A percentile compares a stretch with the other conserved stretches of the same genome.
phyloP scores from a whole-genome alignment of 2,329 filamentous ascomycete species.

The Thielaviopsis punctulata region DNA sequence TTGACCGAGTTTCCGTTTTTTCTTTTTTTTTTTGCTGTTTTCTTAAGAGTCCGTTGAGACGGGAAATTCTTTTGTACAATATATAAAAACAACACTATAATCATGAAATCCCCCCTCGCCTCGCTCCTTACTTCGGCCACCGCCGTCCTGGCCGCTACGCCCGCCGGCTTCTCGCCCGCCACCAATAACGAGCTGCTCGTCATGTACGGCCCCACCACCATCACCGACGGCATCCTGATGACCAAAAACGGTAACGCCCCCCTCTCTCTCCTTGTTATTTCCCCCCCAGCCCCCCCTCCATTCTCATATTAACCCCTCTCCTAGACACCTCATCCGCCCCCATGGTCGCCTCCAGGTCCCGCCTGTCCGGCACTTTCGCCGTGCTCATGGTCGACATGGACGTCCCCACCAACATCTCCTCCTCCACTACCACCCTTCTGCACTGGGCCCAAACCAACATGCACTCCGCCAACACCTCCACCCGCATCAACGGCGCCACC shows the following conservation, averaged over 20 bases:
- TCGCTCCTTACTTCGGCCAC: constrained; percentile 19
- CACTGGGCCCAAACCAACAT: constrained; percentile 30
- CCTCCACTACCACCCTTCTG: constrained; percentile 27
- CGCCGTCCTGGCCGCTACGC: constrained; percentile 23
- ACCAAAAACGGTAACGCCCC: constrained; percentile 20
- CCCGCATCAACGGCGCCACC: constrained; percentile 16
- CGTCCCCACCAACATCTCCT: constrained; percentile 20
- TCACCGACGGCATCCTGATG: constrained; percentile 23
- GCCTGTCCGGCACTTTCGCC: constrained; percentile 25
- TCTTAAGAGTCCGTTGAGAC: no score
- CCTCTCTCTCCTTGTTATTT: background rate
- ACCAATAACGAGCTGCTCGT: constrained; percentile 24
- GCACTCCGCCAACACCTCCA: constrained; percentile 12
- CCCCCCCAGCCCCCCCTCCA: background rate
- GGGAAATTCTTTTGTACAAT: background rate
- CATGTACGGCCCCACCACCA: constrained; percentile 21
- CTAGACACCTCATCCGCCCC: constrained; percentile 21
- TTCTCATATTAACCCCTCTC: background rate
- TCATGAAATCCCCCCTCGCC: constrained; percentile 17
- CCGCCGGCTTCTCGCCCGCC: constrained; percentile 24
- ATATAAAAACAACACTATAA: constrained; percentile 7
- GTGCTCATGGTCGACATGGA: constrained; percentile 29
- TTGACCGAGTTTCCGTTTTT: constrained; percentile 7
- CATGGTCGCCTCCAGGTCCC: constrained; percentile 20
- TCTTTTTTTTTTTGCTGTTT: background rate